Evolutionary conservation across 139 green algal genomes (phyloP).

Genomic region (Trebouxia sp.): DNA sequence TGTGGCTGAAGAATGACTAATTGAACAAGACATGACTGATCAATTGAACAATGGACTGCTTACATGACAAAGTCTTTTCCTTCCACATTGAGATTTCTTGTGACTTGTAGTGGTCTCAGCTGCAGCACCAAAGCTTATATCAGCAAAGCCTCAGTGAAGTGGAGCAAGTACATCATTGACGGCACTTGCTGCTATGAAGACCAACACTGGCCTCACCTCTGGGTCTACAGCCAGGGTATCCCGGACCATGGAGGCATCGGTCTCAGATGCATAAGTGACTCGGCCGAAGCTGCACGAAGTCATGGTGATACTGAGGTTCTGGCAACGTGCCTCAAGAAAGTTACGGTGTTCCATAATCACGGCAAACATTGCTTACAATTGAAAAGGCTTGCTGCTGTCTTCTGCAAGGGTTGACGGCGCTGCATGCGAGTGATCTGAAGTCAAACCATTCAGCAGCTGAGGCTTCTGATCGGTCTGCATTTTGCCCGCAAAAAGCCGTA

Average conservation of each 20-base stretch:
- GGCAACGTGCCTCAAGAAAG: no score
- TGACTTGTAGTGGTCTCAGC: slow-evolving; percentile 48
- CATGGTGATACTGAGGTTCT: no score
- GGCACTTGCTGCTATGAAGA: no score
- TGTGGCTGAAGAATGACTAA: not conserved
- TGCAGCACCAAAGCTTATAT: slow-evolving; percentile 35
- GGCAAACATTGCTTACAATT: slow-evolving; percentile 5
- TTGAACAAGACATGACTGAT: no score
- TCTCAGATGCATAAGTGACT: not conserved
- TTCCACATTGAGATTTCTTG: slow-evolving; percentile 34
- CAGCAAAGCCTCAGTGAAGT: not conserved
- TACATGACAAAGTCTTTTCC: slow-evolving; percentile 37
- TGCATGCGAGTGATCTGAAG: not conserved
- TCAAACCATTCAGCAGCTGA: no score
- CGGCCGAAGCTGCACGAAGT: not conserved
- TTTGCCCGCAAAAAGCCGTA: not conserved
- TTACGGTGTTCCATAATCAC: not conserved
- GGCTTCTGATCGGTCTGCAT: not conserved
- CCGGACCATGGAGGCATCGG: slow-evolving; percentile 1
- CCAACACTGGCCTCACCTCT: no score
- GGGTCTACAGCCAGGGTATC: slow-evolving; percentile 27
- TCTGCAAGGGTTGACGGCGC: not conserved
- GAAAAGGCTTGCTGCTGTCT: not conserved
- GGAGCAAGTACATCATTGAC: not conserved
- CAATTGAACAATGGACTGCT: not conserved